Conservation (phyloP, 257 asterid genomes). For the Solanum appendiculatum region DNA sequence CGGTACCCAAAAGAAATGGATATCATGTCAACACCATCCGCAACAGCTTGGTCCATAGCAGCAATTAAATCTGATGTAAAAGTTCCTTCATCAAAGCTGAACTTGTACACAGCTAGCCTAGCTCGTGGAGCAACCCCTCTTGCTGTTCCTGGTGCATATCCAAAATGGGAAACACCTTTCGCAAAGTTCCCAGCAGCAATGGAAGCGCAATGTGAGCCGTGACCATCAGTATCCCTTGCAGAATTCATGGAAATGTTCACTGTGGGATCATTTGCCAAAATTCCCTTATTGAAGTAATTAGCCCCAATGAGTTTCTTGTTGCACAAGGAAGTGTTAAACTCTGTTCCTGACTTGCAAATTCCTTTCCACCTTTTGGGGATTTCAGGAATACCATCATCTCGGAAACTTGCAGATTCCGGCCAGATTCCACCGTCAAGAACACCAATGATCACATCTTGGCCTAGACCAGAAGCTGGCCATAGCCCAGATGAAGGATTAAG, state of each 20-base stretch:
- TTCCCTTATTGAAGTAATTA: slow-evolving; percentile 12
- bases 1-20: background rate
- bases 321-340: slow-evolving; percentile 16
- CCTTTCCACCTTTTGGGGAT: slow-evolving; percentile 19
- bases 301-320: slow-evolving; percentile 16
- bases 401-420: slow-evolving; percentile 6
- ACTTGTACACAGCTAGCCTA: background rate
- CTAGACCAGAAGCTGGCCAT: slow-evolving; percentile 7
- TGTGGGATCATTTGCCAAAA: slow-evolving; percentile 6
- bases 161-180: background rate
- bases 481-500: slow-evolving; percentile 5
- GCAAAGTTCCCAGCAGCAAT: slow-evolving; percentile 1
- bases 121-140: background rate
- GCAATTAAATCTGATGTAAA: slow-evolving; percentile 10
- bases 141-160: slow-evolving; percentile 4
- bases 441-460: slow-evolving; percentile 8
- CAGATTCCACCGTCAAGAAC: slow-evolving; percentile 7
- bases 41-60: slow-evolving; percentile 15
- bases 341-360: background rate
- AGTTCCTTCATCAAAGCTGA: background rate
- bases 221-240: background rate
- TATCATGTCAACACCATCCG: background rate
- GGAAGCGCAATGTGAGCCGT: background rate
- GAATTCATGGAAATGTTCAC: slow-evolving; percentile 12
- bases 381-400: background rate